These are phyloP conservation scores for Saturnispora hagleri DNA, from an alignment of 805 yeast genomes.

Conservation along the genomic window DNA sequence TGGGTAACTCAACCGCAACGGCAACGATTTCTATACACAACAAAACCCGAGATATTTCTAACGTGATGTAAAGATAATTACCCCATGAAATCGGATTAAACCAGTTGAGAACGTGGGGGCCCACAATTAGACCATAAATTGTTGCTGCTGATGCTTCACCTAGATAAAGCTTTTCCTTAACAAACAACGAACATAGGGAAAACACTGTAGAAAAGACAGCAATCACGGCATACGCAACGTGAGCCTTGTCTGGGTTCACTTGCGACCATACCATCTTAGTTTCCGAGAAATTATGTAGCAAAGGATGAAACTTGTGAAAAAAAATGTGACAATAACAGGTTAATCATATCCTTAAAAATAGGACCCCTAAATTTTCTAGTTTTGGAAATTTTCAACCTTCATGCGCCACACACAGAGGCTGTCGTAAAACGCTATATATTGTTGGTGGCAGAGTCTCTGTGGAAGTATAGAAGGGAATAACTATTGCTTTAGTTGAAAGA, in stretches of 20 bases:
- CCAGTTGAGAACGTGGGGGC: constrained; percentile 53
- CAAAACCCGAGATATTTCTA: constrained; percentile 53
- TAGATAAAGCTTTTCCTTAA: constrained; percentile 48
- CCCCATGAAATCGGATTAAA: constrained; percentile 51
- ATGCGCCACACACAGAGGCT: neutral
- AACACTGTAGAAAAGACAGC: constrained; percentile 53
- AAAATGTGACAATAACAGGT: neutral
- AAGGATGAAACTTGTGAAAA: neutral
- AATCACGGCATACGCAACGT: constrained; percentile 43
- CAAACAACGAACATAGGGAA: constrained; percentile 48
- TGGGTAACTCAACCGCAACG: constrained; percentile 65
- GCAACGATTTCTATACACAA: constrained; percentile 64
- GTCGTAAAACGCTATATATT: neutral
- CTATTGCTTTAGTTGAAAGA: neutral
- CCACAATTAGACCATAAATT: constrained; percentile 50
- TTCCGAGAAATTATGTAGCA: constrained; percentile 1
- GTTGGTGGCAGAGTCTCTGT: neutral
- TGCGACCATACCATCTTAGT: constrained; percentile 27
- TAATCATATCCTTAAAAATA: neutral
- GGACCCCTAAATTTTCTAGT: neutral
- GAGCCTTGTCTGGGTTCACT: constrained; percentile 25
- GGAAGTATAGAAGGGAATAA: neutral
- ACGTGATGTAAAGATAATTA: constrained; percentile 42
- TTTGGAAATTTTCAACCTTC: neutral
- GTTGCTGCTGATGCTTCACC: constrained; percentile 65